Conservation (phyloP, 192 early-diverging fungal species). For the Haplosporangium gracile region DNA sequence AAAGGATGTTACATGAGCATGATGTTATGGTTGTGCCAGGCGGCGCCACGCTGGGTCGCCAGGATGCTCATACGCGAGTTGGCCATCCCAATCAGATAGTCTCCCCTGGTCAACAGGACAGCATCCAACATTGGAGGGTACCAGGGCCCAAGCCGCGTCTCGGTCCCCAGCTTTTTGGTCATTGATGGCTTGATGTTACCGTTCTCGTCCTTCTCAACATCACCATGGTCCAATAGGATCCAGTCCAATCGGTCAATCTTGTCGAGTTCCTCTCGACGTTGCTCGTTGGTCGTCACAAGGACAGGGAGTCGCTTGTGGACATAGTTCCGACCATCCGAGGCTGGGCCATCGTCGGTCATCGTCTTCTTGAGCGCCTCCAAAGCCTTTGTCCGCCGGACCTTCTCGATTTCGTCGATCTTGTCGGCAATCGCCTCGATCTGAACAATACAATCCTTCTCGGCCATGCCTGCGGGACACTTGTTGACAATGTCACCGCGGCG, state of each 20-base stretch:
- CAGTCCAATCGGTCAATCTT: conserved; percentile 39
- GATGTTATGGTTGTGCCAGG: conserved; percentile 41
- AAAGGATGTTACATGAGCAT: conserved; percentile 28
- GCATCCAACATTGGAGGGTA: conserved; percentile 50
- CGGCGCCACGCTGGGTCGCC: conserved; percentile 26
- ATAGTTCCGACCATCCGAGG: conserved; percentile 2
- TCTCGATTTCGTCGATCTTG: conserved; percentile 45
- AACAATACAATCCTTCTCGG: conserved; percentile 41
- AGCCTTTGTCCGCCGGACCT: conserved; percentile 6
- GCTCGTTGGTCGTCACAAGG: conserved; percentile 44
- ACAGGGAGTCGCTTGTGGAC: conserved; percentile 24
- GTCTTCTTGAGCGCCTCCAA: not conserved
- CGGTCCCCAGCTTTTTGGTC: conserved; percentile 37
- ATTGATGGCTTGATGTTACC: conserved; percentile 9
- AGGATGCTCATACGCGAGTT: conserved; percentile 49
- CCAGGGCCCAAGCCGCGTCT: conserved; percentile 25
- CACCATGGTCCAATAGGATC: conserved; percentile 50
- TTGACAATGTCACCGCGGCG: conserved; percentile 43
- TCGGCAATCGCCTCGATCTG: conserved; percentile 51
- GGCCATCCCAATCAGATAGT: conserved; percentile 44
- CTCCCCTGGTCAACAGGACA: conserved; percentile 41
- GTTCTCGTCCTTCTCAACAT: conserved; percentile 23
- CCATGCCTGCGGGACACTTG: conserved; percentile 31
- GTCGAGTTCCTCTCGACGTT: conserved; percentile 17
- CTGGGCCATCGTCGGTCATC: not conserved